phyloP scores from a whole-genome alignment of 192 early-diverging fungal genomes.

The Borealophlyctis nickersoniae region DNA sequence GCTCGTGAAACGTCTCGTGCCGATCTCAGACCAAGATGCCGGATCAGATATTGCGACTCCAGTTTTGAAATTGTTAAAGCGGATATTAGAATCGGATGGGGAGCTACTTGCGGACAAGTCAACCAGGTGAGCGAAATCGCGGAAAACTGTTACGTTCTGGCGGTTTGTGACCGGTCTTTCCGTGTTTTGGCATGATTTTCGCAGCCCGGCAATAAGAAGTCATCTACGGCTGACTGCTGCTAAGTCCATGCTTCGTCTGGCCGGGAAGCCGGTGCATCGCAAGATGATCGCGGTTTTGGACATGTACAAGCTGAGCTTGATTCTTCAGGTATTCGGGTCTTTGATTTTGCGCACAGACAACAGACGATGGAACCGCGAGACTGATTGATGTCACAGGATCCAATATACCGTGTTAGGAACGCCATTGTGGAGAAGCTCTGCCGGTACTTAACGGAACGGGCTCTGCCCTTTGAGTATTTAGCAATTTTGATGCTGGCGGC shows the following conservation, averaged over 20 bases:
- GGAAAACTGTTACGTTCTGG: not conserved
- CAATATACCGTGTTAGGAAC: slow-evolving; percentile 76
- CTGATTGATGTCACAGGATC: slow-evolving; percentile 51
- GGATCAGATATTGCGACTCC: slow-evolving; percentile 40
- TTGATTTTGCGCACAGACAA: not conserved
- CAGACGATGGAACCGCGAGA: not conserved
- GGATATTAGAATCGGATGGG: slow-evolving; percentile 62
- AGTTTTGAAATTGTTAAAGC: slow-evolving; percentile 61
- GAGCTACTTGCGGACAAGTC: slow-evolving; percentile 52
- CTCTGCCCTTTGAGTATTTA: slow-evolving; percentile 68
- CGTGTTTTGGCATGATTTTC: not conserved
- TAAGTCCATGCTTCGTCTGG: slow-evolving; percentile 60
- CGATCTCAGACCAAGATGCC: slow-evolving; percentile 32
- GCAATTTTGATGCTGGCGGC: slow-evolving; percentile 75
- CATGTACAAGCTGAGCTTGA: slow-evolving; percentile 57
- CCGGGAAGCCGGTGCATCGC: slow-evolving; percentile 44
- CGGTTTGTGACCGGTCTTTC: not conserved
- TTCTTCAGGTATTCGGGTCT: slow-evolving; percentile 59
- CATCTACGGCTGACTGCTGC: slow-evolving; percentile 70
- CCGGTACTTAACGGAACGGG: slow-evolving; percentile 56
- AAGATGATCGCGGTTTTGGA: slow-evolving; percentile 52
- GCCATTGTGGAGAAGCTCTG: slow-evolving; percentile 69
- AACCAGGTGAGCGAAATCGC: slow-evolving; percentile 39
- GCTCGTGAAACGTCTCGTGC: slow-evolving; percentile 63
- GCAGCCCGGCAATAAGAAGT: slow-evolving; percentile 49